Base-by-base conservation (phyloP, 2,329 filamentous ascomycete species). In the Passalora sequoiae region DNA sequence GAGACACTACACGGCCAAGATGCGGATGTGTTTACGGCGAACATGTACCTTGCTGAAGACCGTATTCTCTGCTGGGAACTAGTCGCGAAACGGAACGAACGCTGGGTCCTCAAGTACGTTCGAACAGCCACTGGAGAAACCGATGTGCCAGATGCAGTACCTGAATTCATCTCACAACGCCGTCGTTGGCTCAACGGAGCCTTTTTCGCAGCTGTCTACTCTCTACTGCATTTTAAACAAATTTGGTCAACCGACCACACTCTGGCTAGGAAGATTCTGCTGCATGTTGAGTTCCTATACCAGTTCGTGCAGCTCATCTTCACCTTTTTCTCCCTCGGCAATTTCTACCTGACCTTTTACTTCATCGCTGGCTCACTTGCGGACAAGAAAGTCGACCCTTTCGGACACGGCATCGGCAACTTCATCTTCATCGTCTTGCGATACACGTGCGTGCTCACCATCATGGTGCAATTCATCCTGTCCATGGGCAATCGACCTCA, bases 261-360 rank as follows among this genome's bases (percentile, higher is more conserved):
- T 1, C 60, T 97, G 16, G 76, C 81, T 27, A 85, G 92, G 55
- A 98, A 98, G 68, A 76, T 94, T 17, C 76, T 98, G 24, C 78
- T 98, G 40, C 89, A 96, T 66, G 80, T 97, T 57, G 92, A 98
- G 65, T 96, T 96, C 62, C 66, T 95, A 55, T 98, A 98, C 67
- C 92, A 98, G 65, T 84, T 94, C 63, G 76, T 97, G 56, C 86
- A 89, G 61, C 79, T 98, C 10, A 67, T 94, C 49, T 98, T 98
- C 71, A 98, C 92, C 33, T 98, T 88, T 72, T 97, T 98, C 72
- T 95, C 91, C 8, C 80, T 98, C 55, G 71, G 91, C 66, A 98
- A 98, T 73, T 98, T 97, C 74, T 98, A 97, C 66, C 81, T 98
- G 40, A 94, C 89, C 45, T 98, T 98, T 70, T 98, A 89, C 76